A percentile compares a stretch with the other conserved stretches of the same genome.
phyloP scores from a whole-genome alignment of 2,329 filamentous ascomycete genomes.

The Fusarium decemcellulare region DNA sequence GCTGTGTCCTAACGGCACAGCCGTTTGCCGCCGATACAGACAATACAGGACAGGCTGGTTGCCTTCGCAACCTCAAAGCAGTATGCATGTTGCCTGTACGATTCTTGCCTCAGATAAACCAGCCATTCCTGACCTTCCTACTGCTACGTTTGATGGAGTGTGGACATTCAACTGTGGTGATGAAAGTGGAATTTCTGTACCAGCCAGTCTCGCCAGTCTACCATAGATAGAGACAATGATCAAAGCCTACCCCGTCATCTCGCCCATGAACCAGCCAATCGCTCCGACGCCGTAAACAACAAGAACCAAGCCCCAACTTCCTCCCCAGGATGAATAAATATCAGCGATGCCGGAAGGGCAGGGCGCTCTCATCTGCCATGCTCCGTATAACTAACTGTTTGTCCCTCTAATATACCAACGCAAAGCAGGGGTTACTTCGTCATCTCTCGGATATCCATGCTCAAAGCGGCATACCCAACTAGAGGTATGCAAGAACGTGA shows the following conservation, averaged over 20 bases:
- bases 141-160: neutral
- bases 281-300: conserved; percentile 25
- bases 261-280: conserved; percentile 25
- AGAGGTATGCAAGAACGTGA: conserved; percentile 23
- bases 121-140: neutral
- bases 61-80: neutral
- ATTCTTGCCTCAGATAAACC: neutral
- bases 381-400: neutral
- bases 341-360: neutral
- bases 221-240: conserved; percentile 8
- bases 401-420: conserved; percentile 22
- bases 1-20: neutral
- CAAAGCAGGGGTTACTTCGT: neutral
- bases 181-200: conserved; percentile 21
- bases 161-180: neutral
- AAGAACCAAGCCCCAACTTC: conserved; percentile 2
- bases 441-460: neutral
- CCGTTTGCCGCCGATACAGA: neutral
- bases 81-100: neutral
- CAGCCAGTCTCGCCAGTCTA: conserved; percentile 13
- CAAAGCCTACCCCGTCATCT: conserved; percentile 16
- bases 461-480: neutral
- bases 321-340: conserved; percentile 8
- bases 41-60: neutral
- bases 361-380: conserved; percentile 2